Conservation (phyloP, 2,329 filamentous ascomycete genomes). For the Sclerotinia glacialis region DNA sequence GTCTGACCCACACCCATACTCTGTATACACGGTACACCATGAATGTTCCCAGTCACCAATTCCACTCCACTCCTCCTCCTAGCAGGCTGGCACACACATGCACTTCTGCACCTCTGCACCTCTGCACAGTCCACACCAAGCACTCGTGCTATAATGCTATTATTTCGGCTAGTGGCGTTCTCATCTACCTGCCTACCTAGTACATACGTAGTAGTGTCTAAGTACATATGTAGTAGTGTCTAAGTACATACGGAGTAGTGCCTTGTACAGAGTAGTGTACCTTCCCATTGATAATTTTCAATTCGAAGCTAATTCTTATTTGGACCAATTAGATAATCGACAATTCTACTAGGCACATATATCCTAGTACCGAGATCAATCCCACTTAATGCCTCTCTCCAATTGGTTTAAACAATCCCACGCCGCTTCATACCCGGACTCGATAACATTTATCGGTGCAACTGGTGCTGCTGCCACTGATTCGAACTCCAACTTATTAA, state of each 20-base stretch:
- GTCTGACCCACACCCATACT: not conserved
- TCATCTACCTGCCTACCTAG: not conserved
- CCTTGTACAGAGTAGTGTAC: no score
- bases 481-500: not conserved
- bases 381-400: conserved; percentile 11
- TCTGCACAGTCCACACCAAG: conserved; percentile 9
- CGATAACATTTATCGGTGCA: conserved; percentile 14
- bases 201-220: not conserved
- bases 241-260: not conserved
- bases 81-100: not conserved
- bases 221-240: not conserved
- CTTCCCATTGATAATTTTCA: conserved; percentile 7
- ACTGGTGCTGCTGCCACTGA: not conserved
- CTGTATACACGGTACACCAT: not conserved
- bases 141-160: conserved; percentile 3
- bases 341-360: no score
- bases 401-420: conserved; percentile 19
- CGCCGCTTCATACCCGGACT: conserved; percentile 13
- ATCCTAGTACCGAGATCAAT: not conserved
- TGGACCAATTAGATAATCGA: not conserved
- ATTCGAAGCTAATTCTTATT: not conserved
- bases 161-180: not conserved
- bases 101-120: not conserved
- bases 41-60: not conserved
- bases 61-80: not conserved